Base-by-base conservation (phyloP, 495 filamentous ascomycete species). In the Penicillium fimorum region DNA sequence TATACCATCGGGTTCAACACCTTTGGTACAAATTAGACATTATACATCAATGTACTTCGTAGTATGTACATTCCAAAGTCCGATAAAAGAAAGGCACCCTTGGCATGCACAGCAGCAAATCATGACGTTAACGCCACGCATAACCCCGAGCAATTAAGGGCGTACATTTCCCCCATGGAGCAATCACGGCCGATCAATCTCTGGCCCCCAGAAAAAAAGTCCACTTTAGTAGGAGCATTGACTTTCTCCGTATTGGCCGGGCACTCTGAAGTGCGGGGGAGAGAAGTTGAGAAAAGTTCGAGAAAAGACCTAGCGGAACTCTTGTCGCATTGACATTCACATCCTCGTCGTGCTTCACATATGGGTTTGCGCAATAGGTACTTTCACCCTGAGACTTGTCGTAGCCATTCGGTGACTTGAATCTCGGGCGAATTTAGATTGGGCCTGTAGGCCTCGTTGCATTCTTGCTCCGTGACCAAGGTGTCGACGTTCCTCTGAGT, bases 371-470 rank as follows among this genome's bases (percentile, higher is more conserved):
- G 27, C 7, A 17, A 38, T 56, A 42, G 41, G 47, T 18, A 22
- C 53, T 24, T 29, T 53, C n/a, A 22, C 17, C 25, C 41, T 64
- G 77, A 66, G 82, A 88, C 41, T 73, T 82, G 64, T 75, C 82
- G 75, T 78, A 91, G 65, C 88, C 88, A 78, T 82, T 86, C 70
- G 73, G 83, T 70, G 82, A 92, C 63, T 69, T 83, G 78, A 79
- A 88, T 50, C 75, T 88, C 71, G 78, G 82, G 53, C 62, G 72
- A 57, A 79, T 74, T 58, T 58, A 80, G 56, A 81, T 87, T 41
- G 66, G 63, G 47, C 79, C 85, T 65, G 73, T 79, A 60, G 79
- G 86, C 87, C 79, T 88, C 63, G 12, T 78, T 64, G 49, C 65
- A 63, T 61, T 68, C 60, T 58, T 78, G 76, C 22, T 71, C 65